Percentiles rank a stretch among this genome's conserved stretches.
Evolutionary conservation across 176 grass and related monocot genomes (phyloP).

Genomic region (Typha latifolia): DNA sequence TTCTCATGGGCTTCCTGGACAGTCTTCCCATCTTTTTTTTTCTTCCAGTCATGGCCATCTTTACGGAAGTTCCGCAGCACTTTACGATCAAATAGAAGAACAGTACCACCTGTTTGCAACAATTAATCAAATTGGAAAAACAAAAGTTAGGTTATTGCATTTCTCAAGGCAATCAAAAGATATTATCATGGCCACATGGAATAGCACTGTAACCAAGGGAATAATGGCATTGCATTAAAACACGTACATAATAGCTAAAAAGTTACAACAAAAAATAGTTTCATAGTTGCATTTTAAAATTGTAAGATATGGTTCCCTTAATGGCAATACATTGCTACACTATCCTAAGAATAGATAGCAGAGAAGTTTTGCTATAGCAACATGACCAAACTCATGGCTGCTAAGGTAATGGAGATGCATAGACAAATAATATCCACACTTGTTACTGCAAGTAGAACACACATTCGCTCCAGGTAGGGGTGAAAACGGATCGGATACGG

Average conservation of each 20-base stretch:
- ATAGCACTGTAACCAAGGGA: too few relatives aligned
- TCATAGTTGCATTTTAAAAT: too few relatives aligned
- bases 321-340: too few relatives aligned
- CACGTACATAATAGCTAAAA: too few relatives aligned
- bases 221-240: too few relatives aligned
- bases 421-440: not conserved
- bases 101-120: conserved; percentile 41
- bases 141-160: conserved; percentile 19
- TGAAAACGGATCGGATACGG: too few relatives aligned
- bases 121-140: not conserved
- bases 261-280: too few relatives aligned
- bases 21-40: conserved; percentile 97
- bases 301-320: too few relatives aligned
- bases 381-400: not conserved
- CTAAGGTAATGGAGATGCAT: not conserved
- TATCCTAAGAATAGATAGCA: too few relatives aligned
- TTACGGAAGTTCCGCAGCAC: conserved; percentile 94
- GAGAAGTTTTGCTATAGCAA: not conserved
- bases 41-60: conserved; percentile 93
- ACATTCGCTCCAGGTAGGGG: not conserved
- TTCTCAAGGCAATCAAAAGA: not conserved
- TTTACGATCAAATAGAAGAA: conserved; percentile 86
- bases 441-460: not conserved
- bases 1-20: conserved; percentile 99
- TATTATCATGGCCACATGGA: conserved; percentile 6